Evolutionary conservation across 106 monocot genomes (phyloP), one percentile per base, ranked within the genome.

Genomic region (Dioscorea alata): DNA sequence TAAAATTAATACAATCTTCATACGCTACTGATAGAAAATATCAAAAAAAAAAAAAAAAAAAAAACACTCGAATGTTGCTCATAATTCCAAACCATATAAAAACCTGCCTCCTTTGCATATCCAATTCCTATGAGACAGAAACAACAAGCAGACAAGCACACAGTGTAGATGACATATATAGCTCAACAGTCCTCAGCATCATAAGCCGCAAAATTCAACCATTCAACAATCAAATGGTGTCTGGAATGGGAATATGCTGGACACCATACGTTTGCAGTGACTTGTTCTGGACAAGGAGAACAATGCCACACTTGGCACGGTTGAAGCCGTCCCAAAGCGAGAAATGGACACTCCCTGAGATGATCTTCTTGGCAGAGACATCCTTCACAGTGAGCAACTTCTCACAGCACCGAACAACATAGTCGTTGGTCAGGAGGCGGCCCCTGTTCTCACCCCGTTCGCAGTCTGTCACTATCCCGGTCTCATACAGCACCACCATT

Each of bases 251-350:
- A 51, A 86, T 65, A 21, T 81, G 78, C 73, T 86, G 86, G 8
- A 70, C 70, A 0, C 90, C 90, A 21, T 71, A 81, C 16, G 65
- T 79, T 19, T 88, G 90, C 51, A 79, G 76, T 7, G 82, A 79
- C 19, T 63, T 16, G 66, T 81, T 83, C 77, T 94, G 94, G 48
- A 76, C 81, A 48, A 94, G 90, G 56, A 94, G 60, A 0, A 90
- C 67, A 42, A 94, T 20, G 6, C 94, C 88, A 33, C 88, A 88
- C 70, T 81, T 85, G 51, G 69, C 23, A 9, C 67, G 14, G 71
- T 83, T 77, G 81, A 94, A 90, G 4, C 85, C 85, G 0, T 87
- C 80, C 90, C 90, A 94, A 4, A 94, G 71, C 0, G 78, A 34
- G 72, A 94, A 88, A 14, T 22, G 75, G 49, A 90, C 85, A 8